Percentiles rank a stretch among this genome's conserved stretches.
phyloP scores from a whole-genome alignment of 1,284 basidiomycete species.

The Anthracocystis setariae region DNA sequence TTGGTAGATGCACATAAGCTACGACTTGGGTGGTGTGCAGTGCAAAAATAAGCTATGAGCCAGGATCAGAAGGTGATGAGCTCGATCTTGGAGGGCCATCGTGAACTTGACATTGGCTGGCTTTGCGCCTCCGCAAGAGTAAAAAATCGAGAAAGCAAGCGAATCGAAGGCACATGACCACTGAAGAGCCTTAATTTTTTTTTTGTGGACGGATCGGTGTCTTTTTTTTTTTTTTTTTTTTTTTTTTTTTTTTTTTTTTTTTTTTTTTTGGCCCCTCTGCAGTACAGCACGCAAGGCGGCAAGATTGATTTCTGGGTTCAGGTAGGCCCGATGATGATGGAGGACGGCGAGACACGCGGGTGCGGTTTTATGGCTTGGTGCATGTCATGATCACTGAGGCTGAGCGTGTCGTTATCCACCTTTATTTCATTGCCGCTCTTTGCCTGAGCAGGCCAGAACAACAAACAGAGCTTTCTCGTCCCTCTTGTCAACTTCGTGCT shows the following conservation, averaged over 20 bases:
- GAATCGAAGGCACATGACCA: conserved; percentile 2
- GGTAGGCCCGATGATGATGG: neutral
- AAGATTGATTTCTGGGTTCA: neutral
- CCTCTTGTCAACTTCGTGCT: too few species aligned
- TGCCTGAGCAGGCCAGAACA: too few species aligned
- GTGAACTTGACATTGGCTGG: neutral
- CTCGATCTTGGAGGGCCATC: conserved; percentile 9
- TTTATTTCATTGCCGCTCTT: too few species aligned
- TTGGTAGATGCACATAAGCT: too few species aligned
- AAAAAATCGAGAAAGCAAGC: neutral
- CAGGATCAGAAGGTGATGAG: neutral
- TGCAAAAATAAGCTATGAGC: neutral
- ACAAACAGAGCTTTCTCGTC: too few species aligned
- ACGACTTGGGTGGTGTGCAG: neutral
- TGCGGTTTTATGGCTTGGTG: too few species aligned
- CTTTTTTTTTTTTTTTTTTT: conserved; percentile 6
- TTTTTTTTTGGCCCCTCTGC: neutral
- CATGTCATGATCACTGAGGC: too few species aligned
- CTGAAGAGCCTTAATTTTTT: conserved; percentile 12
- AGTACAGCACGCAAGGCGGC: too few species aligned
- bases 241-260: conserved; percentile 5
- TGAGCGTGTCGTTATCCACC: too few species aligned
- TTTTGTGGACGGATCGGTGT: conserved; percentile 7
- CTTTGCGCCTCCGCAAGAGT: neutral
- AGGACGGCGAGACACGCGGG: too few species aligned